A percentile compares a stretch with the other conserved stretches of the same genome.
phyloP scores from a whole-genome alignment of 129 eudicot genomes.

The Pittosporum tobira region DNA sequence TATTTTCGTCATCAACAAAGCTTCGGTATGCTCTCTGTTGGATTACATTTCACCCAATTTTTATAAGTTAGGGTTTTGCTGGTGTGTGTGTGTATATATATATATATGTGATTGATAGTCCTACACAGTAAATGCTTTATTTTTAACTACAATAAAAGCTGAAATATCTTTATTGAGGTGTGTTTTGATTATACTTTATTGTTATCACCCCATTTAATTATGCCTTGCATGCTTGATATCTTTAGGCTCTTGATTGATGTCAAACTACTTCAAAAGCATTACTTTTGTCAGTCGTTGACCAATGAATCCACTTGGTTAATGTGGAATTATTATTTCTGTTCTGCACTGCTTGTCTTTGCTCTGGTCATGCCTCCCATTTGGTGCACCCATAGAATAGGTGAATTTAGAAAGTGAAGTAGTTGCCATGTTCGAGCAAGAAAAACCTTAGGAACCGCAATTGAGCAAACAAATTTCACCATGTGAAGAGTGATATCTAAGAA shows the following conservation, averaged over 20 bases:
- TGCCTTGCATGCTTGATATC: neutral
- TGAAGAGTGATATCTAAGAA: no score
- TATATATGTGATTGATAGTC: neutral
- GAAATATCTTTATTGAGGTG: no score
- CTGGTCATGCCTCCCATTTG: no score
- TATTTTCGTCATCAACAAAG: constrained; percentile 60
- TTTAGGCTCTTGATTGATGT: neutral
- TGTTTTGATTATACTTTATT: neutral
- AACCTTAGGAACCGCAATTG: neutral
- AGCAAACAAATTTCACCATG: no score
- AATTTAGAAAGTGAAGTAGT: no score
- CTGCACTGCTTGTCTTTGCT: no score
- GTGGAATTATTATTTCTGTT: no score
- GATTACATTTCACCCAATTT: neutral
- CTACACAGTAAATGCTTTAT: neutral
- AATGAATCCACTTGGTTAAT: neutral
- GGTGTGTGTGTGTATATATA: neutral
- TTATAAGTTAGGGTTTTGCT: neutral
- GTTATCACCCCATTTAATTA: neutral
- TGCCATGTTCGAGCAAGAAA: neutral
- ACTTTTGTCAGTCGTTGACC: neutral
- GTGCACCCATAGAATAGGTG: no score
- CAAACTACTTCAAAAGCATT: neutral
- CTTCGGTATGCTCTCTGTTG: constrained; percentile 40
- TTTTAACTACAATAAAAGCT: neutral